Evolutionary conservation across 140 eudicot species (phyloP).

Genomic region (Erigeron philadelphicus): DNA sequence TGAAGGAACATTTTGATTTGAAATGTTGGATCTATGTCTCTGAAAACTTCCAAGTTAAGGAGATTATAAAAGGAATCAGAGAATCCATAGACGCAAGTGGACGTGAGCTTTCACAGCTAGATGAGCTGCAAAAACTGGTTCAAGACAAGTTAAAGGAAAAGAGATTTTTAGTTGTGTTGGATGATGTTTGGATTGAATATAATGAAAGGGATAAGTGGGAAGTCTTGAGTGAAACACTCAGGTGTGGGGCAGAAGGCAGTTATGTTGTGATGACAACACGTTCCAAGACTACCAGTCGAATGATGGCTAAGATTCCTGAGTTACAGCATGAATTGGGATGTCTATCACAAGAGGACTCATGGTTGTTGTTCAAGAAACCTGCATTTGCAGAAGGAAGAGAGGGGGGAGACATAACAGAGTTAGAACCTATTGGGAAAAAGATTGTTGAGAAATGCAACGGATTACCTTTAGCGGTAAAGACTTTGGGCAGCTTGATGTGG

Average conservation of each 20-base stretch:
- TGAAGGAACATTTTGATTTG: neutral
- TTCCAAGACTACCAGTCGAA: neutral
- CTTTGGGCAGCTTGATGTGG: slow-evolving; percentile 27
- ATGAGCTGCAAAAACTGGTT: neutral
- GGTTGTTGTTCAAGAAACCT: slow-evolving; percentile 4
- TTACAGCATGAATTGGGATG: neutral
- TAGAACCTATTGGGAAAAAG: slow-evolving; percentile 22
- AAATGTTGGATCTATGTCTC: slow-evolving; percentile 13
- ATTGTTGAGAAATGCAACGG: slow-evolving; percentile 27
- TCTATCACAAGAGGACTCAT: neutral
- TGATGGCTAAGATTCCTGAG: slow-evolving; percentile 1
- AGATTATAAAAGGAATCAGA: neutral
- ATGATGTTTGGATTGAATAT: slow-evolving; percentile 8
- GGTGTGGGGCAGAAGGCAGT: slow-evolving; percentile 3
- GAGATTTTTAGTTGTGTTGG: slow-evolving; percentile 6
- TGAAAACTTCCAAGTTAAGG: slow-evolving; percentile 7
- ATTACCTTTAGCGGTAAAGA: slow-evolving; percentile 23
- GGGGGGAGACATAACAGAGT: neutral
- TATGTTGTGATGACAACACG: slow-evolving; percentile 3
- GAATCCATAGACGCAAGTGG: neutral
- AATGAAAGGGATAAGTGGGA: neutral
- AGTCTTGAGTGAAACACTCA: neutral
- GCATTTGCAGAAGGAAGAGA: neutral
- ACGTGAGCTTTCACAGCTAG: neutral
- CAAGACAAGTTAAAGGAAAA: neutral